Percentiles rank a stretch among this genome's conserved stretches.
phyloP scores from a whole-genome alignment of 139 green algal species.

The Closterium sp. region DNA sequence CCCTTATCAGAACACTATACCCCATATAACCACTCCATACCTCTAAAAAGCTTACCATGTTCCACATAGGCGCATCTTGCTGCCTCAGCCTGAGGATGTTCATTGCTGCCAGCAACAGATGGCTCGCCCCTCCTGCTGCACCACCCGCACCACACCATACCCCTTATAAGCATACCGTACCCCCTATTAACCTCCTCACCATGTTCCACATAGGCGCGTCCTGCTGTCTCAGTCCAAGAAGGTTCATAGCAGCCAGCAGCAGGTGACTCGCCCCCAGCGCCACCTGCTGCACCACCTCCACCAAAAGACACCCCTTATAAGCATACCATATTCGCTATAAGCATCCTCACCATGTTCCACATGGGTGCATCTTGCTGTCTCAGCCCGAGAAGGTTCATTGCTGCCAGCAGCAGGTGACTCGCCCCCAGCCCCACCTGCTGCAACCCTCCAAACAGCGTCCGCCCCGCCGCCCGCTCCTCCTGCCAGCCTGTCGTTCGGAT shows the following conservation, averaged over 20 bases:
- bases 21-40: too few species aligned
- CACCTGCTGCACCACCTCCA: neutral
- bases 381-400: conserved; percentile 14
- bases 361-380: neutral
- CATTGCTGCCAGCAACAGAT: too few species aligned
- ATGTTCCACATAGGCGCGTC: neutral
- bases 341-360: conserved; percentile 16
- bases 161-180: neutral
- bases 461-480: conserved; percentile 23
- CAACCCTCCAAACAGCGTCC: conserved; percentile 25
- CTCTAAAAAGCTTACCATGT: too few species aligned
- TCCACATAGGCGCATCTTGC: too few species aligned
- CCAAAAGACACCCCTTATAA: neutral
- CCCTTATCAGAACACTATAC: too few species aligned
- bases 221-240: neutral
- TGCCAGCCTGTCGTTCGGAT: conserved; percentile 35
- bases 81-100: too few species aligned
- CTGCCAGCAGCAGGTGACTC: conserved; percentile 12
- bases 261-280: neutral
- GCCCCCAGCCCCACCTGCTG: conserved; percentile 7
- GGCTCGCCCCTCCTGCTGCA: neutral
- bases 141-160: neutral
- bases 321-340: neutral
- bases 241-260: neutral
- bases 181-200: neutral